phyloP scores from a whole-genome alignment of 129 eudicot genomes.

The Lonicera japonica region DNA sequence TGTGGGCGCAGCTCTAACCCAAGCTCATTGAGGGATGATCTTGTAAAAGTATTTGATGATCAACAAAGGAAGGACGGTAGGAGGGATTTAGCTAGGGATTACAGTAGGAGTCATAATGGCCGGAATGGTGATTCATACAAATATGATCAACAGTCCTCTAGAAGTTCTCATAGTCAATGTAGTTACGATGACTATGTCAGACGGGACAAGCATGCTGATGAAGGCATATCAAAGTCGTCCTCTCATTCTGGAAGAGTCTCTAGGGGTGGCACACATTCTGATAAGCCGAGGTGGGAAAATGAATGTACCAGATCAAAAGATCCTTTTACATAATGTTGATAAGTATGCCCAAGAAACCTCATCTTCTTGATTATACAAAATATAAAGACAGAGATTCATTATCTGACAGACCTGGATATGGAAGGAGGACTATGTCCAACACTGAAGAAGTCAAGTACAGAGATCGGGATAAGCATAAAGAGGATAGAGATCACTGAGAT shows the following conservation, averaged over 20 bases:
- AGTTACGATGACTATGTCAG: constrained; percentile 52
- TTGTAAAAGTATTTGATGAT: constrained; percentile 23
- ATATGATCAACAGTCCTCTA: constrained; percentile 39
- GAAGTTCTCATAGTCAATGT: constrained; percentile 42
- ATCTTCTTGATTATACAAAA: too few relatives aligned
- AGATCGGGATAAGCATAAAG: too few relatives aligned
- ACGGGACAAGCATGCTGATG: constrained; percentile 50
- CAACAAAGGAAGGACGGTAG: constrained; percentile 42
- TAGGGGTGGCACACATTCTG: constrained; percentile 32
- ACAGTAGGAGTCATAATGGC: constrained; percentile 37
- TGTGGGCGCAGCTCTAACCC: constrained; percentile 46
- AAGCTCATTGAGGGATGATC: constrained; percentile 25
- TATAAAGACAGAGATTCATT: too few relatives aligned
- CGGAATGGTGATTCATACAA: constrained; percentile 41
- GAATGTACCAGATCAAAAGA: constrained; percentile 60
- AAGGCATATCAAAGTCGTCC: constrained; percentile 47
- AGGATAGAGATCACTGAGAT: constrained; percentile 47
- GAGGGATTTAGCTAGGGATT: constrained; percentile 43
- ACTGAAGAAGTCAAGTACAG: too few relatives aligned
- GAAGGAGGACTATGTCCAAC: too few relatives aligned
- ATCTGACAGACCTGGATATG: too few relatives aligned
- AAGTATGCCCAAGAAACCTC: constrained; percentile 39
- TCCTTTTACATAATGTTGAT: constrained; percentile 24
- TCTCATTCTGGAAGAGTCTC: constrained; percentile 36
- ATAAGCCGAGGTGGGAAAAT: constrained; percentile 42